These are phyloP conservation scores for Cordyceps cateniannulata DNA, from an alignment of 2,329 filamentous ascomycete genomes.

Conservation along the genomic window DNA sequence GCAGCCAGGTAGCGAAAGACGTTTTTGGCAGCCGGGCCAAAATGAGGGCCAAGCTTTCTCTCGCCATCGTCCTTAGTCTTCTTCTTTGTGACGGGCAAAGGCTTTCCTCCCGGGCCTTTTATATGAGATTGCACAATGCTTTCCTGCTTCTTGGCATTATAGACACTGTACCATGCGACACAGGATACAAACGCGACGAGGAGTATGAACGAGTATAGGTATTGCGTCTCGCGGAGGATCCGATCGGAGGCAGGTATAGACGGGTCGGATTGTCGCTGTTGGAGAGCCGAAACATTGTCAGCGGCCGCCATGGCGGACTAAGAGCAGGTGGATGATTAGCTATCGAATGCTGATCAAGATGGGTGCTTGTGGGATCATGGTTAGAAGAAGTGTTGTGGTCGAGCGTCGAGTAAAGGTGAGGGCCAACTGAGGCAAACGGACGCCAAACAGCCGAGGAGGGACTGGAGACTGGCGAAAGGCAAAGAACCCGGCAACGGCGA, in stretches of 20 bases:
- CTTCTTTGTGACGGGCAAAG: conserved; percentile 63
- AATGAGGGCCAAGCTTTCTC: conserved; percentile 41
- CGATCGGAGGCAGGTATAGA: conserved; percentile 29
- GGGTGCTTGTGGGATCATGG: not conserved
- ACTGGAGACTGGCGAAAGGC: not conserved
- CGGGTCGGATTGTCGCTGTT: conserved; percentile 5
- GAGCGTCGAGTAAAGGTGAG: not conserved
- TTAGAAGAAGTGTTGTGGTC: not conserved
- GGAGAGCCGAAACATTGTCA: conserved; percentile 25
- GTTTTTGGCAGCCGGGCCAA: conserved; percentile 60
- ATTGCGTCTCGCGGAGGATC: conserved; percentile 40
- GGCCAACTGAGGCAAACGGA: not conserved
- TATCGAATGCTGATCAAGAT: not conserved
- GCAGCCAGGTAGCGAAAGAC: conserved; percentile 71
- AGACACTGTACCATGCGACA: conserved; percentile 46
- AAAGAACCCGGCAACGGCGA: not conserved
- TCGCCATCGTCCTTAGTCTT: conserved; percentile 42
- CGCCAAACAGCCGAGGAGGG: not conserved
- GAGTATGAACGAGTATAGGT: conserved; percentile 46
- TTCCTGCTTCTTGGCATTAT: conserved; percentile 44
- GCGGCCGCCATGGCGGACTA: conserved; percentile 30
- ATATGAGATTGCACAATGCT: conserved; percentile 40
- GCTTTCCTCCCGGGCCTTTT: conserved; percentile 82
- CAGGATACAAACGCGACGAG: conserved; percentile 44
- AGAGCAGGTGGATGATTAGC: not conserved